These are phyloP conservation scores for Colletotrichum navitas DNA, from an alignment of 2,329 filamentous ascomycete genomes.

Conservation along the genomic window DNA sequence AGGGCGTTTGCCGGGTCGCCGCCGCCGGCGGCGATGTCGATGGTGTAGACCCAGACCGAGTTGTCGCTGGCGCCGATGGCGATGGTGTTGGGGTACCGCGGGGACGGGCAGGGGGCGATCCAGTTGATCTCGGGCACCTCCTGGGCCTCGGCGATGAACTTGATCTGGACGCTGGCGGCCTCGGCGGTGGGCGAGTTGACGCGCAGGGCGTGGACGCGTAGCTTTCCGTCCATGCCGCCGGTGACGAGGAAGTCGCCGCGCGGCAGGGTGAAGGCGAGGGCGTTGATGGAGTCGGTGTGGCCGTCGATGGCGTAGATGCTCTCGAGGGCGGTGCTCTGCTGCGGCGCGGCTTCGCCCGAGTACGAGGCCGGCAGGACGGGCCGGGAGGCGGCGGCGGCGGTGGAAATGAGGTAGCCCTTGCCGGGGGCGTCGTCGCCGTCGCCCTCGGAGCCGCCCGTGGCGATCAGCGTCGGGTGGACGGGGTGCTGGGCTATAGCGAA, in stretches of 20 bases:
- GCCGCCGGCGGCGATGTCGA: slow-evolving; percentile 74
- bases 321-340: slow-evolving; percentile 68
- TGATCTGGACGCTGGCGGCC: slow-evolving; percentile 59
- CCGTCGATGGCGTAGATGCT: slow-evolving; percentile 84
- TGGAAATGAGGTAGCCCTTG: slow-evolving; percentile 88
- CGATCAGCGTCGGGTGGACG: slow-evolving; percentile 79
- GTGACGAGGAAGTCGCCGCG: slow-evolving; percentile 87
- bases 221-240: slow-evolving; percentile 86
- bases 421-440: slow-evolving; percentile 73
- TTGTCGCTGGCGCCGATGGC: slow-evolving; percentile 92
- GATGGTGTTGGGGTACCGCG: slow-evolving; percentile 80
- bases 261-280: slow-evolving; percentile 85
- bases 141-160: slow-evolving; percentile 80
- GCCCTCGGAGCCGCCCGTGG: slow-evolving; percentile 83
- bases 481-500: slow-evolving; percentile 97
- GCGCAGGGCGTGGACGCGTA: slow-evolving; percentile 76
- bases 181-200: slow-evolving; percentile 56
- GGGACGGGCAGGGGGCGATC: slow-evolving; percentile 80
- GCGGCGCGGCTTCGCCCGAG: slow-evolving; percentile 65
- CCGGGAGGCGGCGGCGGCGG: slow-evolving; percentile 69
- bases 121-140: slow-evolving; percentile 98
- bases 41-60: slow-evolving; percentile 94
- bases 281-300: slow-evolving; percentile 91
- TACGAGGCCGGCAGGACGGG: slow-evolving; percentile 84
- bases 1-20: slow-evolving; percentile 64